phyloP scores from a whole-genome alignment of 2,329 filamentous ascomycete species.

The Aspergillus brasiliensis region DNA sequence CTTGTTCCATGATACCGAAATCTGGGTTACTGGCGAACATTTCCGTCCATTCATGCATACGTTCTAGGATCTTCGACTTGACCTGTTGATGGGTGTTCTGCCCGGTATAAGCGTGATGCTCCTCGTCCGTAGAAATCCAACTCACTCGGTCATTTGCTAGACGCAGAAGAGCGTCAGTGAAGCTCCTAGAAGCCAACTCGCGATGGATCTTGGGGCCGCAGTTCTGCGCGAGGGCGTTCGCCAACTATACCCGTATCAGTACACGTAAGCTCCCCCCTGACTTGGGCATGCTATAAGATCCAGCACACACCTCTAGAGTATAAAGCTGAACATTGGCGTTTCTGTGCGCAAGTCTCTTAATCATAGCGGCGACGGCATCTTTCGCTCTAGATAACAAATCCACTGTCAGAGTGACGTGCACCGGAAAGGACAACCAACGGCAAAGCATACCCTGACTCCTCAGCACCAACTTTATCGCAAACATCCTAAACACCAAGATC shows the following conservation, averaged over 20 bases:
- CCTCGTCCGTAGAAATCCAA: background rate
- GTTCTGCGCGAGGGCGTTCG: conserved; percentile 89
- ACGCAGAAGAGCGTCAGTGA: conserved; percentile 89
- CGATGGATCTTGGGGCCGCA: conserved; percentile 84
- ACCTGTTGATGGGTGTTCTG: conserved; percentile 92
- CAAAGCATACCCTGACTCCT: conserved; percentile 49
- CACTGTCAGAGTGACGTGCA: background rate
- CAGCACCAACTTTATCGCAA: conserved; percentile 59
- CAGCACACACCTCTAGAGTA: conserved; percentile 70
- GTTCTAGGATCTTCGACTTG: conserved; percentile 93
- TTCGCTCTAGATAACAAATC: conserved; percentile 57
- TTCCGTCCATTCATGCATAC: conserved; percentile 94
- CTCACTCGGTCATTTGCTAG: conserved; percentile 78
- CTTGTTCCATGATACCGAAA: conserved; percentile 95
- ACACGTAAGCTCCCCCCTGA: background rate
- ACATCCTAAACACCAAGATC: conserved; percentile 51
- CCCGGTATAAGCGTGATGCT: conserved; percentile 4
- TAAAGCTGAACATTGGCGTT: conserved; percentile 97
- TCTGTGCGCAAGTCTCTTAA: conserved; percentile 86
- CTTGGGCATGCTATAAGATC: background rate
- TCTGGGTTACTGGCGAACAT: conserved; percentile 91
- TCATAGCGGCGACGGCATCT: conserved; percentile 85
- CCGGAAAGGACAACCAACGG: background rate
- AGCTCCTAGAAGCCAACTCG: conserved; percentile 85
- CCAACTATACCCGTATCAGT: conserved; percentile 61